Evolutionary conservation across 768 basidiomycete species (phyloP), one percentile per base, ranked within the genome.

Genomic region (Kwoniella dejecticola): DNA sequence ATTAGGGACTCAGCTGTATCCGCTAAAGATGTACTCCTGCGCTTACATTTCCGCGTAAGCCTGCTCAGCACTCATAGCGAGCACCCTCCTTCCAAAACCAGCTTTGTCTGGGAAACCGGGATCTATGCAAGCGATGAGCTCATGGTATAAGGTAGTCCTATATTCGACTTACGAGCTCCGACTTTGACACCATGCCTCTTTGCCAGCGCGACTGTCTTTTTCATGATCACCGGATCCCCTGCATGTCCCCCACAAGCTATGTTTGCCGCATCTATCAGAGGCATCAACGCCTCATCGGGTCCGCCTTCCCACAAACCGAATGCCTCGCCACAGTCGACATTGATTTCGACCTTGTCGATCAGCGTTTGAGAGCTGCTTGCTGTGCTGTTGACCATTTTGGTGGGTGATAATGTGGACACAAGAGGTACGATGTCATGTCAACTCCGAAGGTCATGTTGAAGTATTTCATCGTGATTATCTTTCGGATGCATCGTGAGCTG

Each of bases 221-320:
- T 81, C 87, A 89, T 88, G 49, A 87, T 82, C 0, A 83, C 81
- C 64, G 86, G 87, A 71, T 88, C 86, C 0, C 85, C 85, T 21
- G 42, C 86, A 68, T 88, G 87, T 62, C 87, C 87, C 5, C 87
- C 87, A 68, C 87, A 88, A 0, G 87, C 87, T 15, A 87, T 80
- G 61, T 87, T 86, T 0, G 85, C 85, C 15, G 85, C 78, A 65
- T 86, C 84, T 27, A 86, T 84, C 57, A 71, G 50, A 19, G 69
- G 69, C 69, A 71, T 71, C 27, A 68, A 59, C 30, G 65, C 64
- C 44, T 71, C 69, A 42, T 68, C 66, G 13, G 66, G 66, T n/a
- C 69, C 69, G 2, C 56, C 52, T 47, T 63, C 52, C 69, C 69
- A 70, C 17, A 46, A 57, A 0, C 69, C 69, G 26, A 70, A 70